phyloP scores from a whole-genome alignment of 31 red algal genomes.

The Odonthalia washingtoniensis region DNA sequence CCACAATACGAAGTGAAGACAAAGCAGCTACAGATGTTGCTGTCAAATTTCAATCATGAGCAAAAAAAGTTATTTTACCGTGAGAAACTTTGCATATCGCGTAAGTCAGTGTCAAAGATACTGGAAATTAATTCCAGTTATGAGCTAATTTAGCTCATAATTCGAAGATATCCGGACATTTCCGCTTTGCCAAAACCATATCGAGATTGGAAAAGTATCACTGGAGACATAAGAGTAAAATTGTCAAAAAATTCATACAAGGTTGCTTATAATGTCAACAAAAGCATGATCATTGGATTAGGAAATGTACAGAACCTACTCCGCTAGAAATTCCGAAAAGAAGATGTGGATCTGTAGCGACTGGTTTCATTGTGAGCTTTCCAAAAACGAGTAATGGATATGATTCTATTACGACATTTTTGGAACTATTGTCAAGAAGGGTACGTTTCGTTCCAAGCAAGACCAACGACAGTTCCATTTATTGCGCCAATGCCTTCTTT shows the following conservation, averaged over 20 bases:
- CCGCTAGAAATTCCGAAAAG: not conserved
- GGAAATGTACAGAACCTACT: not conserved
- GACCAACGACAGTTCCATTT: not conserved
- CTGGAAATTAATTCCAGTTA: not conserved
- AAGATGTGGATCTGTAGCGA: not conserved
- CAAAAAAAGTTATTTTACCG: not conserved
- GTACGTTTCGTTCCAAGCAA: not conserved
- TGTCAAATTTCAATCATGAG: not conserved
- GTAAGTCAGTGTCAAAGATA: not conserved
- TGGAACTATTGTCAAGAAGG: not conserved
- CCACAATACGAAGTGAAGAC: not conserved
- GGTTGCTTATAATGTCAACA: conserved; percentile 2
- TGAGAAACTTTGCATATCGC: not conserved
- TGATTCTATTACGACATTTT: conserved; percentile 6
- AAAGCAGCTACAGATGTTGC: not conserved
- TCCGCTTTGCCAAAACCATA: not conserved
- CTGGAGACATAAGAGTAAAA: not conserved
- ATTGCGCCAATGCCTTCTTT: not conserved
- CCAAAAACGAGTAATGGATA: not conserved
- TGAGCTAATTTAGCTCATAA: not conserved
- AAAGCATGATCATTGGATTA: not conserved
- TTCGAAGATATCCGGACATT: not conserved
- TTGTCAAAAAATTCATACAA: not conserved
- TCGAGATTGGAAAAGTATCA: not conserved
- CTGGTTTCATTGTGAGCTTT: not conserved